phyloP scores from a whole-genome alignment of 2,329 filamentous ascomycete genomes.

The Exophiala spinifera region DNA sequence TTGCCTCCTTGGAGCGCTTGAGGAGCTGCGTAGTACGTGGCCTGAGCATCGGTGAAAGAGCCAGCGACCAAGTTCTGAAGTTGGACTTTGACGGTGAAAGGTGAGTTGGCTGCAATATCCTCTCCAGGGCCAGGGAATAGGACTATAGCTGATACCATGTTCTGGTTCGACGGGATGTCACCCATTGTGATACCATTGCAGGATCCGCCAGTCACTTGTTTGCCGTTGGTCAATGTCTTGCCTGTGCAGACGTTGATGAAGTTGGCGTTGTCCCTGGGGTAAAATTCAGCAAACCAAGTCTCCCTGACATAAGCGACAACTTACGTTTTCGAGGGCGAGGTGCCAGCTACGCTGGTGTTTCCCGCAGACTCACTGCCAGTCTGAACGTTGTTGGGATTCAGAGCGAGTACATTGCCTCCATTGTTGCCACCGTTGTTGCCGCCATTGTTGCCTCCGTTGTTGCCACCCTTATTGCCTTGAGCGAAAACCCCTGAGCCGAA shows the following conservation, averaged over 20 bases:
- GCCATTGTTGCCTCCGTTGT: slow-evolving; percentile 7
- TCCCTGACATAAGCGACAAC: background rate
- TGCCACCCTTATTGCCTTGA: slow-evolving; percentile 16
- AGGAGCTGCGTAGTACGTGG: slow-evolving; percentile 55
- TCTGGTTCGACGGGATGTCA: slow-evolving; percentile 48
- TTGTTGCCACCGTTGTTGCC: slow-evolving; percentile 4
- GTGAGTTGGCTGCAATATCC: slow-evolving; percentile 40
- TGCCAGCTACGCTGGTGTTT: slow-evolving; percentile 13
- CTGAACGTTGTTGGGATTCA: slow-evolving; percentile 21
- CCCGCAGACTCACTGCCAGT: slow-evolving; percentile 20
- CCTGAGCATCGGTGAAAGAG: slow-evolving; percentile 53
- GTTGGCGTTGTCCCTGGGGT: slow-evolving; percentile 43
- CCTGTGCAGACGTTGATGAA: slow-evolving; percentile 61
- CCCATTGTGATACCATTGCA: slow-evolving; percentile 61
- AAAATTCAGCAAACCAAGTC: slow-evolving; percentile 11
- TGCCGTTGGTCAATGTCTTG: slow-evolving; percentile 55
- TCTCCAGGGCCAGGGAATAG: slow-evolving; percentile 45
- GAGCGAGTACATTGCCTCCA: slow-evolving; percentile 1
- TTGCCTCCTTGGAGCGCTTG: slow-evolving; percentile 47
- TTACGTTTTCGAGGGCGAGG: slow-evolving; percentile 23
- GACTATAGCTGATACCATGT: slow-evolving; percentile 58
- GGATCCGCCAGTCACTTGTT: slow-evolving; percentile 49
- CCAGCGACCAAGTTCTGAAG: slow-evolving; percentile 51
- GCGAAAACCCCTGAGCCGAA: slow-evolving; percentile 17
- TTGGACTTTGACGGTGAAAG: slow-evolving; percentile 50